Evolutionary conservation across 768 basidiomycete species (phyloP).

Genomic region (Boletus rubroflammeus): DNA sequence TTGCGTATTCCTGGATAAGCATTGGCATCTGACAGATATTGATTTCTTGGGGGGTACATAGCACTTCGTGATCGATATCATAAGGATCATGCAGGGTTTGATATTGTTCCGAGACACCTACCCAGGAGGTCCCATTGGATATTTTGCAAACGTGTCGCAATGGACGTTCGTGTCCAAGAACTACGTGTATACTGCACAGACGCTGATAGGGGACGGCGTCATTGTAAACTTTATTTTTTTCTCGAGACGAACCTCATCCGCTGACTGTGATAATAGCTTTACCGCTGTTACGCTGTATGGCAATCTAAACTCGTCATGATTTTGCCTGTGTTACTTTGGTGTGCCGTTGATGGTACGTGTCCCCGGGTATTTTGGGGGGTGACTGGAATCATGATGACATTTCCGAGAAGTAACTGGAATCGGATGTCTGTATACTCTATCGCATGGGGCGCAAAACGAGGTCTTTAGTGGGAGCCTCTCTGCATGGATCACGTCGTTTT

Average conservation of each 20-base stretch:
- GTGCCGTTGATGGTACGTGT: constrained; percentile 21
- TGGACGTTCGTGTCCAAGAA: constrained; percentile 30
- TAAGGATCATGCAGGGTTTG: constrained; percentile 27
- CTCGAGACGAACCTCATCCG: background rate
- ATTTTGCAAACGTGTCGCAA: constrained; percentile 25
- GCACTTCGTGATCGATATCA: constrained; percentile 27
- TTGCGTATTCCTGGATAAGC: too few relatives aligned
- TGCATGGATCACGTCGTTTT: constrained; percentile 36
- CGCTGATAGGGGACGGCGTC: constrained; percentile 30
- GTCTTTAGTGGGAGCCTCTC: constrained; percentile 29
- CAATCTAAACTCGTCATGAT: constrained; percentile 26
- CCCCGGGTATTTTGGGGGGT: background rate
- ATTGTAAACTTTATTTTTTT: constrained; percentile 19
- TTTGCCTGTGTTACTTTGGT: constrained; percentile 32
- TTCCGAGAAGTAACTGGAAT: constrained; percentile 18
- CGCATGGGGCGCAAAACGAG: constrained; percentile 1
- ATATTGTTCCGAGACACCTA: constrained; percentile 15
- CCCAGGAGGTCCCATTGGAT: constrained; percentile 20
- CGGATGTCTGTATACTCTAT: constrained; percentile 14
- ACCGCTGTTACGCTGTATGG: constrained; percentile 35
- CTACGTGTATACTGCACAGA: constrained; percentile 22
- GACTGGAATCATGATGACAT: background rate
- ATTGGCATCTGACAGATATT: background rate
- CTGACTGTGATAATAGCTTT: constrained; percentile 18
- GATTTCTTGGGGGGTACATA: background rate